Evolutionary conservation across 129 eudicot genomes (phyloP).

Genomic region (Saposhnikovia divaricata): DNA sequence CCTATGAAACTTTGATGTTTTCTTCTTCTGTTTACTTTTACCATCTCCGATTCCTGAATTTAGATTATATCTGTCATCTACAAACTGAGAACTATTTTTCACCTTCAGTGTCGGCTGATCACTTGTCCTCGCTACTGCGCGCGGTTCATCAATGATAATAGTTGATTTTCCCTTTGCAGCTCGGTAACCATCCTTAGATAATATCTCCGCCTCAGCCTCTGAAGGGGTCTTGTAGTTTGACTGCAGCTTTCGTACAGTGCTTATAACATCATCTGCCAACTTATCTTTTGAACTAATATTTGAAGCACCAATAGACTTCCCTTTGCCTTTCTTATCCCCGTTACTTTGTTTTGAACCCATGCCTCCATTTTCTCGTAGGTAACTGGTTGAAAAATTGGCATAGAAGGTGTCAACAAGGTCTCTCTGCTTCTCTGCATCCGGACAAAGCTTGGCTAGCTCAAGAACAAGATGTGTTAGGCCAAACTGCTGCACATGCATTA

Average conservation of each 20-base stretch:
- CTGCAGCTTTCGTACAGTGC: conserved; percentile 55
- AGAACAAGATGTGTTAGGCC: conserved; percentile 85
- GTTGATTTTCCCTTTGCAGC: conserved; percentile 48
- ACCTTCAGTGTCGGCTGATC: conserved; percentile 23
- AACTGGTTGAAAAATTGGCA: conserved; percentile 28
- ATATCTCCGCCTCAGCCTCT: conserved; percentile 55
- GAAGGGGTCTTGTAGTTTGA: conserved; percentile 28
- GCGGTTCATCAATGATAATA: conserved; percentile 22
- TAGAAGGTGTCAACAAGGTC: conserved; percentile 68
- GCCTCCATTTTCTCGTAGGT: conserved; percentile 14
- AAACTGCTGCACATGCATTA: conserved; percentile 50
- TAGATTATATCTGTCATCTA: conserved; percentile 23
- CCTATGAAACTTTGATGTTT: conserved; percentile 75
- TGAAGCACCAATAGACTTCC: conserved; percentile 31
- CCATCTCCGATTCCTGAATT: conserved; percentile 25
- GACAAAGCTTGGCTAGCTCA: conserved; percentile 81
- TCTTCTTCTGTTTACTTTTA: conserved; percentile 49
- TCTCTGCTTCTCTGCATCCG: conserved; percentile 60
- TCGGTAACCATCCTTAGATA: conserved; percentile 77
- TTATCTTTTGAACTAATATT: conserved; percentile 25
- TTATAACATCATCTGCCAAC: conserved; percentile 45
- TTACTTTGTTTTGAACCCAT: conserved; percentile 19
- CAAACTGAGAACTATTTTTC: conserved; percentile 19
- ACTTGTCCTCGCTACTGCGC: conserved; percentile 16
- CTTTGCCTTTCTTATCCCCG: conserved; percentile 37